Conservation (phyloP, 2,329 filamentous ascomycete genomes). For the Verruconis gallopava region DNA sequence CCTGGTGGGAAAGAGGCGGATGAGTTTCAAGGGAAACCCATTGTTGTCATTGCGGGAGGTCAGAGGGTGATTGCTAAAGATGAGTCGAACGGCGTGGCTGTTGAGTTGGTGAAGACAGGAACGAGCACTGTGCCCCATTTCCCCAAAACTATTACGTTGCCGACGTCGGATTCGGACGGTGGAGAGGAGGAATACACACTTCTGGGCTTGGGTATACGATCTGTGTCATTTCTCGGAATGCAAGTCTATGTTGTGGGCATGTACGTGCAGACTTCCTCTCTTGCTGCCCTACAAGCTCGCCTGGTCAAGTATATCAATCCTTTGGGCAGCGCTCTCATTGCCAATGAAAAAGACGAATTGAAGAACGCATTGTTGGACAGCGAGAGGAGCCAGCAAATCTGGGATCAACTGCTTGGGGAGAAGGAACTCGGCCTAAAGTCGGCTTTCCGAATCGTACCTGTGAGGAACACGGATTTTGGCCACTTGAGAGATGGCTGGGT, state of each 20-base stretch:
- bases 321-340: conserved; percentile 68
- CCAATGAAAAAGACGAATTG: conserved; percentile 65
- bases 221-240: conserved; percentile 78
- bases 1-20: conserved; percentile 17
- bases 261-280: conserved; percentile 75
- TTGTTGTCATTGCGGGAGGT: conserved; percentile 49
- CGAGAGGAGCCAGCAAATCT: conserved; percentile 54
- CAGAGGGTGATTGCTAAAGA: conserved; percentile 36
- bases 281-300: conserved; percentile 64
- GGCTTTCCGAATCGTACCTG: conserved; percentile 72
- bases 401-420: conserved; percentile 56
- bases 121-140: conserved; percentile 70
- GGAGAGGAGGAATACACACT: conserved; percentile 61
- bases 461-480: conserved; percentile 86
- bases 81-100: conserved; percentile 36
- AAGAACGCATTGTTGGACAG: conserved; percentile 57
- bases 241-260: conserved; percentile 92
- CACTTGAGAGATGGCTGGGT: conserved; percentile 89
- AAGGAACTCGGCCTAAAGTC: conserved; percentile 45
- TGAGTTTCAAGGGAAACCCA: conserved; percentile 41
- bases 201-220: conserved; percentile 74
- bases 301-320: conserved; percentile 66
- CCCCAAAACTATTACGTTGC: conserved; percentile 57
- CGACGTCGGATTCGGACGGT: conserved; percentile 23
- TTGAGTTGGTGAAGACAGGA: conserved; percentile 67